Percentiles rank a stretch among this genome's conserved stretches.
Evolutionary conservation across 1,284 basidiomycete species (phyloP).

Genomic region (Cystobasidium pallidum): DNA sequence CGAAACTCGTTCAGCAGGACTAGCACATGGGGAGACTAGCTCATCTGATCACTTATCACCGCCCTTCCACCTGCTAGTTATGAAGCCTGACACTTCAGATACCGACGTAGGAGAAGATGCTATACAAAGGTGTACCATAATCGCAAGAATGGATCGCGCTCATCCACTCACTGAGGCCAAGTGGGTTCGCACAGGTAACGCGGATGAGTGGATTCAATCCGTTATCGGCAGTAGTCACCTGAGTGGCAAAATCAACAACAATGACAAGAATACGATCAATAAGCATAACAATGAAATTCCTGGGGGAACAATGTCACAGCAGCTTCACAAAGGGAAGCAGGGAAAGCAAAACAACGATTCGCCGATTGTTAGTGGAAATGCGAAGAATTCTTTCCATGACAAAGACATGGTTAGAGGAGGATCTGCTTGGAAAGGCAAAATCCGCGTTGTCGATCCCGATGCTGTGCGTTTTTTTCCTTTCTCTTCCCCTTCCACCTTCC

Average conservation of each 20-base stretch:
- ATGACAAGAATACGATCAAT: not conserved
- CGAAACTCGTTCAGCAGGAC: not conserved
- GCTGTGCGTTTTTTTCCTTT: slow-evolving; percentile 65
- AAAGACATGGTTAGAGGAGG: slow-evolving; percentile 9
- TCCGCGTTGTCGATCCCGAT: slow-evolving; percentile 89
- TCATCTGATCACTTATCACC: slow-evolving; percentile 49
- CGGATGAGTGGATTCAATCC: slow-evolving; percentile 87
- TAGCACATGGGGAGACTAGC: slow-evolving; percentile 11
- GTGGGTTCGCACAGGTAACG: slow-evolving; percentile 92
- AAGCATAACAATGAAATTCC: no score
- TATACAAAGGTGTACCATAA: slow-evolving; percentile 54
- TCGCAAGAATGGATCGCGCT: slow-evolving; percentile 74
- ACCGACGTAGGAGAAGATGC: not conserved
- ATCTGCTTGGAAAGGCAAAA: slow-evolving; percentile 82
- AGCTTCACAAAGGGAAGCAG: slow-evolving; percentile 50
- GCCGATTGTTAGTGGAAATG: not conserved
- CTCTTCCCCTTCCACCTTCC: not conserved
- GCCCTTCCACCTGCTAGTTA: slow-evolving; percentile 50
- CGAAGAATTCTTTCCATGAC: not conserved
- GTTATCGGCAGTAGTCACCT: slow-evolving; percentile 65
- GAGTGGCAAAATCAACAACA: slow-evolving; percentile 48
- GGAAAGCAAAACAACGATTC: slow-evolving; percentile 21
- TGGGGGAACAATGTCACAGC: slow-evolving; percentile 51
- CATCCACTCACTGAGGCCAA: slow-evolving; percentile 89
- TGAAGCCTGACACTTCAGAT: not conserved